Evolutionary conservation across 768 basidiomycete species (phyloP).

Genomic region (Rubroboletus satanas): DNA sequence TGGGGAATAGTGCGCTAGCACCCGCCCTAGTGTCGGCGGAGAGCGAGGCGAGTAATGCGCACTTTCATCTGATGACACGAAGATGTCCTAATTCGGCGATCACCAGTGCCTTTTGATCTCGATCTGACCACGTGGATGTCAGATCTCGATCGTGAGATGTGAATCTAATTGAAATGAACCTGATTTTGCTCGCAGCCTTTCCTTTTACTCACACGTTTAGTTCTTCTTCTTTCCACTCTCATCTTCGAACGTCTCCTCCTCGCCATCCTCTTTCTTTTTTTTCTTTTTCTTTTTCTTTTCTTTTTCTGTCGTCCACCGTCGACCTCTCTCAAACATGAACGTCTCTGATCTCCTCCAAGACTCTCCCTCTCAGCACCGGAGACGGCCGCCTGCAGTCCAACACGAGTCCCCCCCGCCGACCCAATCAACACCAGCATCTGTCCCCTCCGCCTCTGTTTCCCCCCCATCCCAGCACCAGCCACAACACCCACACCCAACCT

Average conservation of each 20-base stretch:
- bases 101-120: conserved; percentile 22
- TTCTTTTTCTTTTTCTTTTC: neutral
- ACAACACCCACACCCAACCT: conserved; percentile 24
- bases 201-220: conserved; percentile 27
- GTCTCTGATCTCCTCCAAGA: conserved; percentile 67
- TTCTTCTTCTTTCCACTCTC: conserved; percentile 29
- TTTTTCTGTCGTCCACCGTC: neutral
- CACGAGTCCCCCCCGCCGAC: conserved; percentile 25
- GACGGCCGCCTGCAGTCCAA: conserved; percentile 28
- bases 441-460: conserved; percentile 29
- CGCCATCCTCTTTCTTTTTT: neutral
- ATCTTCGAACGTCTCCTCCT: conserved; percentile 15
- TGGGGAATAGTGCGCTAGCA: neutral
- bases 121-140: conserved; percentile 28
- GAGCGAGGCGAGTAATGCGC: neutral
- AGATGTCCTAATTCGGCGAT: conserved; percentile 7
- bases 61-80: neutral
- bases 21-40: too few relatives aligned
- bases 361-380: conserved; percentile 57
- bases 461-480: conserved; percentile 30
- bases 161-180: conserved; percentile 35
- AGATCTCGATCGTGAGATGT: conserved; percentile 33
- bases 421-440: conserved; percentile 25
- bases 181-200: conserved; percentile 27
- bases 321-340: conserved; percentile 44